Evolutionary conservation across 768 basidiomycete species (phyloP), one percentile per base, ranked within the genome.

Genomic region (Lanmaoa rubissima): DNA sequence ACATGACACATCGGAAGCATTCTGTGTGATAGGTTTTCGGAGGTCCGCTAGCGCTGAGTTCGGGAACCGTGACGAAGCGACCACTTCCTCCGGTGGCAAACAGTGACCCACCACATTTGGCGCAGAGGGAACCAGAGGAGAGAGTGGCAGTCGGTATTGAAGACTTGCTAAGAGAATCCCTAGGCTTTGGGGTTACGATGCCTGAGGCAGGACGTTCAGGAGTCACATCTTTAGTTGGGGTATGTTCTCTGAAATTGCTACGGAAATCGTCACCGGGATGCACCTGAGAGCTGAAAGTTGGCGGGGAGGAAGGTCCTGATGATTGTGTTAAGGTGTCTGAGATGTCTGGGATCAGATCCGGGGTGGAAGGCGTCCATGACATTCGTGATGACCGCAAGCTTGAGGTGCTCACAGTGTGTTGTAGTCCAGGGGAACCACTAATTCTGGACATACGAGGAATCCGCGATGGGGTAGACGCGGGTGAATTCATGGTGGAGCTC

Each of bases 1-100:
- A 94, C 21, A 87, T 74, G 21, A 69, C 75, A 64, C 91, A 94
- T 51, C 79, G 82, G 71, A 94, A 92, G 67, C 91, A 94, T 42
- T 83, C 79, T 4, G 81, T 77, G 61, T 94, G 91, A 63, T 88
- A 93, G 21, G 79, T 78, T 67, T 80, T 79, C n/a, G 83, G 78
- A 24, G 74, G 72, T 17, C 75, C 75, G 54, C 62, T 66, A 2
- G 70, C 62, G 36, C 67, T 70, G 49, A 73, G 69, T 54, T 80
- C 82, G 8, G 90, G 88, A 31, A 91, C 81, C 2, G 87, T 88
- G 34, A 92, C 82, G 69, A 85, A 92, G 55, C 80, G 81, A 41
- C 87, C 85, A 7, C 81, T 82, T 53, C 81, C 80, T 28, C 75
- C 76, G 4, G 78, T 71, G 42, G 78, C 79, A 67, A 89, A 87